A percentile compares a stretch with the other conserved stretches of the same genome.
These are phyloP conservation scores for Papiliotrema fonsecae DNA, from an alignment of 1,284 basidiomycete genomes.

Conservation along the genomic window DNA sequence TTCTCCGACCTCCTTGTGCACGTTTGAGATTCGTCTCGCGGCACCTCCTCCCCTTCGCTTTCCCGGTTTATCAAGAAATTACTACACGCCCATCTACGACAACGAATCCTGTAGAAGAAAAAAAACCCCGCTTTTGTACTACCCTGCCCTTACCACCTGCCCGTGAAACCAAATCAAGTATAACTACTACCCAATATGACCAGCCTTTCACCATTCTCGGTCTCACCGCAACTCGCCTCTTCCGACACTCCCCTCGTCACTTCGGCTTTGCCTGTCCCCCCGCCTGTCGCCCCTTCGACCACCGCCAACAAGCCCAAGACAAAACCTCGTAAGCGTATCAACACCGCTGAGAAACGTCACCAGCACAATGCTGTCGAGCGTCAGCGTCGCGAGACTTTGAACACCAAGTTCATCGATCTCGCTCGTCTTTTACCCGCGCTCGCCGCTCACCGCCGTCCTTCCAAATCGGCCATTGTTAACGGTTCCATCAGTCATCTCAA, in stretches of 20 bases:
- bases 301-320: slow-evolving; percentile 53
- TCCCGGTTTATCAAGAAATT: not conserved
- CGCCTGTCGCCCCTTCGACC: slow-evolving; percentile 15
- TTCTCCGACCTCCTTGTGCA: slow-evolving; percentile 47
- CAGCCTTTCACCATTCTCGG: slow-evolving; percentile 15
- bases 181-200: not conserved
- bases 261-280: slow-evolving; percentile 11
- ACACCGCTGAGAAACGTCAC: slow-evolving; percentile 87
- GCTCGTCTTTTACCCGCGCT: slow-evolving; percentile 84
- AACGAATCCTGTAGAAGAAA: not conserved
- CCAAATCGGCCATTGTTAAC: slow-evolving; percentile 92
- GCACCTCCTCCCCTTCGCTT: slow-evolving; percentile 31
- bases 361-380: slow-evolving; percentile 94
- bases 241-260: slow-evolving; percentile 1
- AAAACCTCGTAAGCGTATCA: slow-evolving; percentile 66
- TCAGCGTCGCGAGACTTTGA: slow-evolving; percentile 82
- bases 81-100: not conserved
- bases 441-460: slow-evolving; percentile 80
- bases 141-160: not conserved
- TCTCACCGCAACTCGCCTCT: slow-evolving; percentile 20
- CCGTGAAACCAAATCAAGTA: slow-evolving; percentile 1
- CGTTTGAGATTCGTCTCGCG: slow-evolving; percentile 48
- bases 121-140: too few relatives aligned
- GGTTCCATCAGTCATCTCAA: slow-evolving; percentile 80
- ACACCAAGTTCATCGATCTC: slow-evolving; percentile 78